Base-by-base conservation (phyloP, 73 alveolate genomes). In the Breviolum minutum region DNA sequence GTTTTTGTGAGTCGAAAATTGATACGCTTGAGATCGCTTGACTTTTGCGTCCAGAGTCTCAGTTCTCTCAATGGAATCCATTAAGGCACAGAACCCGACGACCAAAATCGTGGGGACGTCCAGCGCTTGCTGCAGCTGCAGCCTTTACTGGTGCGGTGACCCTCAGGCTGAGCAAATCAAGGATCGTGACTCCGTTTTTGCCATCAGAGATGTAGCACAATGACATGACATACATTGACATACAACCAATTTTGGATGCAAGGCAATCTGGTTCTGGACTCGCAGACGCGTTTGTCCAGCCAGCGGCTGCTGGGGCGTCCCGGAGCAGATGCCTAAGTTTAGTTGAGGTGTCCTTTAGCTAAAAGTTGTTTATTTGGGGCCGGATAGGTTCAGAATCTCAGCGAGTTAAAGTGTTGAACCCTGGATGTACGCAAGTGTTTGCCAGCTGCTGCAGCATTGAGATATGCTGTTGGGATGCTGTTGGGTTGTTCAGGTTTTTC, bases 91-190 rank as follows among this genome's bases (percentile, higher is more conserved):
- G 76, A 26, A 6, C 76, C 9, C 63, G 74, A 9, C 93, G 93
- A 22, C 93, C 93, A 71, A 84, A 84, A 61, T 81, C 90, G 19
- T 84, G 93, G 93, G 93, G 93, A 26, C 93, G 93, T 10, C 93
- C 93, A 60, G 83, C 83, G 14, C 73, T 84, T 84, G 93, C 93
- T 61, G 93, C 93, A 60, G 93, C 93, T 84, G 93, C 61, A 54
- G 93, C 93, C 24, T 17, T 84, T 30, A 81, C 90, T 14, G 93
- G 93, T 2, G 93, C 93, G 7, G 93, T 84, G 71, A 84, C 71
- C 61, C 74, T 84, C 76, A 84, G 93, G 93, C 63, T 30, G 68
- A 14, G 54, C 54, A 40, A 20, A 73, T 73, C 8, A 40, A 26
- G 17, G 82, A 73, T 73, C 82, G 8, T 73, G 24, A 40, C 54